Conservation (phyloP, 495 filamentous ascomycete species). For the Letharia columbiana region DNA sequence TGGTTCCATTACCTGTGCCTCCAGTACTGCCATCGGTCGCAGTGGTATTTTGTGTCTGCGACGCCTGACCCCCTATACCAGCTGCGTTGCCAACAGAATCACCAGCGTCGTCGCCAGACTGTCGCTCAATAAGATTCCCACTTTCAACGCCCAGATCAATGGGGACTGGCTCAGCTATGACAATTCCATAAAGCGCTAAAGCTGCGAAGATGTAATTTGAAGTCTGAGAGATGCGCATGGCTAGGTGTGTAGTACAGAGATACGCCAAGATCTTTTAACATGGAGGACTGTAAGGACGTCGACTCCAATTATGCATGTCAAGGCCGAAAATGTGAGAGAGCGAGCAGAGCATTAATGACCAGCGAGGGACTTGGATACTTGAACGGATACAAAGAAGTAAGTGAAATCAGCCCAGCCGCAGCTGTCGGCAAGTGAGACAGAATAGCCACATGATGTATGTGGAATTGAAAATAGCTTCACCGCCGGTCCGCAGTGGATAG, state of each 20-base stretch:
- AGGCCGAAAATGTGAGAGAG: not conserved
- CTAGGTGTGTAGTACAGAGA: not conserved
- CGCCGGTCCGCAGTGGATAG: not conserved
- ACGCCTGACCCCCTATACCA: not conserved
- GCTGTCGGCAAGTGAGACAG: not conserved
- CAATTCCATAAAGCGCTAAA: not conserved
- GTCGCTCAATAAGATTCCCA: not conserved
- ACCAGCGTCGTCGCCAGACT: not conserved
- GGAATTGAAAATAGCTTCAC: not conserved
- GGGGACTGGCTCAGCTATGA: not conserved
- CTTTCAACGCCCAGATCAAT: not conserved
- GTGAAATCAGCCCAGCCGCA: not conserved
- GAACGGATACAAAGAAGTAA: not conserved
- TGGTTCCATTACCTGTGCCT: not conserved
- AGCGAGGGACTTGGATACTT: not conserved
- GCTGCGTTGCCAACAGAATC: not conserved
- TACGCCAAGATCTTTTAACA: not conserved
- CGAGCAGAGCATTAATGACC: not conserved
- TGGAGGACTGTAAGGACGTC: not conserved
- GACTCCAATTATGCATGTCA: not conserved
- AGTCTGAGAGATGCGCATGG: not conserved
- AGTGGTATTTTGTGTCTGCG: constrained; percentile 3
- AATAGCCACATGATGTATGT: not conserved
- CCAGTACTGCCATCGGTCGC: not conserved
- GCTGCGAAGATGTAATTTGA: not conserved